Conservation (phyloP, 208 protist genomes). For the Lotmaria passim region DNA sequence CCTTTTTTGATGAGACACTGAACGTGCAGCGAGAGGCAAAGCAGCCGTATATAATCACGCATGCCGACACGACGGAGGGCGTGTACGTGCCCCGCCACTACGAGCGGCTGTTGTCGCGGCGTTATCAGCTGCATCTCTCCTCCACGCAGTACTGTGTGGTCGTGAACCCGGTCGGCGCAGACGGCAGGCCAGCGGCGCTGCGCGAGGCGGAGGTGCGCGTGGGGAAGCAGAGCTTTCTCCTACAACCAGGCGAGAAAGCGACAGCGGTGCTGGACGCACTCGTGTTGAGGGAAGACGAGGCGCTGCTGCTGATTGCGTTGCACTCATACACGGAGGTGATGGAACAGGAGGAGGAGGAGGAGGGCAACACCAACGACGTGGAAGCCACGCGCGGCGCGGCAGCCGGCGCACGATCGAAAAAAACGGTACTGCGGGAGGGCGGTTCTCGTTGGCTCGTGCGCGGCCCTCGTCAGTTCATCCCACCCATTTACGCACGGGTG, state of each 20-base stretch:
- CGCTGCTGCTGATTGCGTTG: constrained; percentile 28
- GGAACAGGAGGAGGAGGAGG: background rate
- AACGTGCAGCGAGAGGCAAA: constrained; percentile 74
- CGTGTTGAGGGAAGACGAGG: constrained; percentile 56
- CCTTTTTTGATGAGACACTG: constrained; percentile 67
- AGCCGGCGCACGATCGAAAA: no score
- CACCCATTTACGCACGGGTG: constrained; percentile 91
- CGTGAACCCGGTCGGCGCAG: constrained; percentile 76
- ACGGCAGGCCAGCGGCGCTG: constrained; percentile 64
- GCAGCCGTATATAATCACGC: constrained; percentile 87
- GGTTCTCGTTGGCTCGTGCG: constrained; percentile 93
- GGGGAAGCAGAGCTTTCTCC: constrained; percentile 81
- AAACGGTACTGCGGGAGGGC: constrained; percentile 20
- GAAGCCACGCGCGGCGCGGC: no score
- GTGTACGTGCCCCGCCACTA: constrained; percentile 67
- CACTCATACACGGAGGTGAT: constrained; percentile 26
- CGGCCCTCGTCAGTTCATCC: constrained; percentile 93
- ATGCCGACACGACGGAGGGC: constrained; percentile 47
- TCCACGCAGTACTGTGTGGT: constrained; percentile 94
- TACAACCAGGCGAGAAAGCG: constrained; percentile 65
- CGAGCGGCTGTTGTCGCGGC: constrained; percentile 56
- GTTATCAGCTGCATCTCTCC: constrained; percentile 53
- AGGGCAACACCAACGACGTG: background rate
- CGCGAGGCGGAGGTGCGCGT: constrained; percentile 85
- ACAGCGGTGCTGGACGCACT: constrained; percentile 59